These are phyloP conservation scores for Posidonia australis DNA, from an alignment of 106 monocot genomes.

Conservation along the genomic window DNA sequence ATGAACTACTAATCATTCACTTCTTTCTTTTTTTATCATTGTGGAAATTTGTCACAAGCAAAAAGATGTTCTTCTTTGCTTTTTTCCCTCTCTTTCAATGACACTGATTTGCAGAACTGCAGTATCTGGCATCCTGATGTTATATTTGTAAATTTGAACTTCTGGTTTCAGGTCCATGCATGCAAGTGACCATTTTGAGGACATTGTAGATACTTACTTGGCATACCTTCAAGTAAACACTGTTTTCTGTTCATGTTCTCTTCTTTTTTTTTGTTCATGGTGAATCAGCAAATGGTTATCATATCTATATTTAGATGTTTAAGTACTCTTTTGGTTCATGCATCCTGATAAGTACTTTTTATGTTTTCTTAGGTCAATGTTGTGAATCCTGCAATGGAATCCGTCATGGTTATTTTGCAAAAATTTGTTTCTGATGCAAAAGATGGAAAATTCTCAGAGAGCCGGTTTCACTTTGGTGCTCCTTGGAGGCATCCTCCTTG, in stretches of 20 bases:
- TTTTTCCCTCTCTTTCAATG: too few relatives aligned
- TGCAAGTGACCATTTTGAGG: constrained; percentile 43
- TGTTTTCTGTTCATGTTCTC: background rate
- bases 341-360: background rate
- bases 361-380: constrained; percentile 45
- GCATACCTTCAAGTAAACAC: constrained; percentile 70
- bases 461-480: constrained; percentile 58
- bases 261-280: too few relatives aligned
- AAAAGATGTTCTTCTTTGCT: too few relatives aligned
- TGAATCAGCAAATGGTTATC: too few relatives aligned
- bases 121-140: too few relatives aligned
- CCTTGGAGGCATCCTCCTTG: constrained; percentile 91
- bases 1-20: too few relatives aligned
- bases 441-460: constrained; percentile 59
- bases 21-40: too few relatives aligned
- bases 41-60: too few relatives aligned
- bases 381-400: constrained; percentile 93
- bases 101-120: too few relatives aligned
- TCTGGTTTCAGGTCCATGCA: constrained; percentile 23
- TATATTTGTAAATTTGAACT: background rate
- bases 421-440: constrained; percentile 70
- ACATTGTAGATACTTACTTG: constrained; percentile 82
- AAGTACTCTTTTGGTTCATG: background rate
- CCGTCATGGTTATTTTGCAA: constrained; percentile 46
- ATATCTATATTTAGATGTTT: background rate